phyloP scores from a whole-genome alignment of 306 rosid genomes.

The Fragaria vesca region DNA sequence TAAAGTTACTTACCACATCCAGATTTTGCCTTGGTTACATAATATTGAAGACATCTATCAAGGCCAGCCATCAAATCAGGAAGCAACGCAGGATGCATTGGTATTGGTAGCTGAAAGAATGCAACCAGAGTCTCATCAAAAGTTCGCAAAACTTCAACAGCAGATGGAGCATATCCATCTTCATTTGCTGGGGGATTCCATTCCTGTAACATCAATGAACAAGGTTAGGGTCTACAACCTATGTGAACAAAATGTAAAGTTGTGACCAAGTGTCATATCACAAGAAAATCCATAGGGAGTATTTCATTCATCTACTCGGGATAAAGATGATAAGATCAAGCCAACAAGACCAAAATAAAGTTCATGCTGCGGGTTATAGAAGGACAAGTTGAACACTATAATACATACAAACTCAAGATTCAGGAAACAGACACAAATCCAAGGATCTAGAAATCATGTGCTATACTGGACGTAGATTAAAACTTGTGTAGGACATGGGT shows the following conservation, averaged over 20 bases:
- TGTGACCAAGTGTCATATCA: not conserved
- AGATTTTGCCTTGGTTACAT: slow-evolving; percentile 70
- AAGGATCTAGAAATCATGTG: not conserved
- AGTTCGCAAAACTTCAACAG: slow-evolving; percentile 82
- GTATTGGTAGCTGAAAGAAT: slow-evolving; percentile 91
- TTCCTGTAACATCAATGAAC: slow-evolving; percentile 46
- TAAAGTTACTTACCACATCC: slow-evolving; percentile 73
- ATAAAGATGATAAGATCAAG: not conserved
- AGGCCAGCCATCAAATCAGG: slow-evolving; percentile 91
- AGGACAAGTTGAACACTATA: not conserved
- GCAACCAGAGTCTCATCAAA: slow-evolving; percentile 91
- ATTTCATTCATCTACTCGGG: not conserved
- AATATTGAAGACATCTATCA: slow-evolving; percentile 89
- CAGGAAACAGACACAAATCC: not conserved
- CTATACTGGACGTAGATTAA: not conserved
- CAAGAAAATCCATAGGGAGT: not conserved
- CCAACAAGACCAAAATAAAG: not conserved
- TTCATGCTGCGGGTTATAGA: not conserved
- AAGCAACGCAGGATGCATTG: slow-evolving; percentile 93
- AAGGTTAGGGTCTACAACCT: slow-evolving; percentile 25
- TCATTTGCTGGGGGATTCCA: slow-evolving; percentile 73
- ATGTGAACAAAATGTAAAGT: not conserved
- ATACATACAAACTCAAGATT: not conserved
- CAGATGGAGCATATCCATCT: slow-evolving; percentile 89
- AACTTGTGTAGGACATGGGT: not conserved